phyloP scores from a whole-genome alignment of 2,329 filamentous ascomycete genomes.

The Venturia oleaginea region DNA sequence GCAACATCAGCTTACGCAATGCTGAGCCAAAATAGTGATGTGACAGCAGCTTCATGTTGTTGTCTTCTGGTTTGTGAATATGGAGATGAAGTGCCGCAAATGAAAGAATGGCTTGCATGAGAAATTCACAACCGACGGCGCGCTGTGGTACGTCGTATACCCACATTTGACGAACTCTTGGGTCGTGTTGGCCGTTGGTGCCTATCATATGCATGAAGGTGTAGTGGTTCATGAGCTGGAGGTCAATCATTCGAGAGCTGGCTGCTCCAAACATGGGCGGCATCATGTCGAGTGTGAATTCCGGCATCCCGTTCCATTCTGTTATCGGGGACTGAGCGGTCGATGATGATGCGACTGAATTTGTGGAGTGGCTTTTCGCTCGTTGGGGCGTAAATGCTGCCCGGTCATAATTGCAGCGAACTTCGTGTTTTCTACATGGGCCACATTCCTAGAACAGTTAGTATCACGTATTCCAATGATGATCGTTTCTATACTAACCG shows the following conservation, averaged over 20 bases:
- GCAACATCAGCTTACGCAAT: conserved; percentile 4
- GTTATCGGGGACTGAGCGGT: not conserved
- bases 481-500: not conserved
- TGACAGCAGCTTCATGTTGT: not conserved
- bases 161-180: conserved; percentile 12
- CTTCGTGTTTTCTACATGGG: conserved; percentile 13
- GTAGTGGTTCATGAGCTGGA: conserved; percentile 13
- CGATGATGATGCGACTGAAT: not conserved
- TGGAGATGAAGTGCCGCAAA: conserved; percentile 11
- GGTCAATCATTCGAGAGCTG: conserved; percentile 9
- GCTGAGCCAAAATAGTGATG: conserved; percentile 12
- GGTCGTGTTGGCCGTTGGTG: not conserved
- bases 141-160: conserved; percentile 12
- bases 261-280: conserved; percentile 10
- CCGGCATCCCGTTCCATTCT: not conserved
- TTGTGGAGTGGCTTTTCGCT: not conserved
- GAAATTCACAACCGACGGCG: conserved; percentile 12
- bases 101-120: conserved; percentile 11
- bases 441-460: conserved; percentile 2
- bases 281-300: not conserved
- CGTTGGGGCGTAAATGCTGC: conserved; percentile 2
- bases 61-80: conserved; percentile 11
- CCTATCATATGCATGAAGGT: conserved; percentile 13
- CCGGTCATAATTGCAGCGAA: conserved; percentile 10
- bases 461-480: not conserved